phyloP scores from a whole-genome alignment of 2,329 filamentous ascomycete species.

The Cryphonectria parasitica region DNA sequence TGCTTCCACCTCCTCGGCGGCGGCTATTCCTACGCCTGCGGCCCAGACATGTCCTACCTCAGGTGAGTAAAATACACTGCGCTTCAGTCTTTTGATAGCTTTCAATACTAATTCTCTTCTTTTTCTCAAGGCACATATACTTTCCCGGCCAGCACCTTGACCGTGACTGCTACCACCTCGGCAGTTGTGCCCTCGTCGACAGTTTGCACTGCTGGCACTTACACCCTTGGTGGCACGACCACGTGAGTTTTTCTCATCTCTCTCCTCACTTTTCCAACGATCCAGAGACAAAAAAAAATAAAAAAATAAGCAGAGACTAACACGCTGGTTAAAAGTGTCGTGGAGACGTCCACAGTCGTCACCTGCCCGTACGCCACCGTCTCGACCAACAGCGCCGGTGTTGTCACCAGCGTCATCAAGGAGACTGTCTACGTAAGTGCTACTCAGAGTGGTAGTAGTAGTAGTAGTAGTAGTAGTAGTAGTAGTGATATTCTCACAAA shows the following conservation, averaged over 20 bases:
- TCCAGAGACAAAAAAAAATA: neutral
- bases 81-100: neutral
- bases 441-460: neutral
- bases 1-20: slow-evolving; percentile 47
- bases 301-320: slow-evolving; percentile 10
- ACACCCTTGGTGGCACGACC: slow-evolving; percentile 74
- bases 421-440: slow-evolving; percentile 68
- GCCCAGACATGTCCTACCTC: slow-evolving; percentile 63
- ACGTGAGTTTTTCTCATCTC: slow-evolving; percentile 43
- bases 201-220: slow-evolving; percentile 62
- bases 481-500: neutral
- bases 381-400: slow-evolving; percentile 60
- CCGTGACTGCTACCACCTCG: slow-evolving; percentile 68
- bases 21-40: slow-evolving; percentile 55
- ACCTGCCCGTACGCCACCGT: slow-evolving; percentile 69
- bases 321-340: slow-evolving; percentile 43
- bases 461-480: neutral
- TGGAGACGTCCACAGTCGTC: slow-evolving; percentile 67
- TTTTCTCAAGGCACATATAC: slow-evolving; percentile 63
- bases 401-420: slow-evolving; percentile 69
- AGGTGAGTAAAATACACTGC: slow-evolving; percentile 36
- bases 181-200: slow-evolving; percentile 68
- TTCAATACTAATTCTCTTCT: neutral
- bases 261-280: neutral
- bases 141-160: slow-evolving; percentile 73